Evolutionary conservation across 495 filamentous ascomycete genomes (phyloP), one percentile per base, ranked within the genome.

Genomic region (Pyrenopolyporus hunteri): DNA sequence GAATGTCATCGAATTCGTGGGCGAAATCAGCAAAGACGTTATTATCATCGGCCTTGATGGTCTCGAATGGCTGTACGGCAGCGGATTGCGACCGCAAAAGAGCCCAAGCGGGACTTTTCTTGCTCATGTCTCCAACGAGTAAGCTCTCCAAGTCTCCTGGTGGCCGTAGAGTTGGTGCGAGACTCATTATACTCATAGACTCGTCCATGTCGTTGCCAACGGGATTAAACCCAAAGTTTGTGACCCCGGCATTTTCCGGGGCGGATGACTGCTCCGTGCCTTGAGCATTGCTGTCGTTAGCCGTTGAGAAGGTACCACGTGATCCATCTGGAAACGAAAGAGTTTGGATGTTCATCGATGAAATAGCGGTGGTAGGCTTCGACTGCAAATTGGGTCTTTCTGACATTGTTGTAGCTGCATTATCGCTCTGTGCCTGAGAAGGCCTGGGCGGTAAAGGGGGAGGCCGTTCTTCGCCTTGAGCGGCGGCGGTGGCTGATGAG

Each of bases 61-160:
- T 70, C 57, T 87, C 80, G 64, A 87, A 83, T 8, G 82, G 86
- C 68, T 85, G 82, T 16, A 81, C 76, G 16, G 74, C 74, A 43
- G 85, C 80, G 25, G 86, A 75, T 57, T 86, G 85, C 9, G 80
- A 76, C 53, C 78, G 80, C 16, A 88, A 70, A 7, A 85, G 66
- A 43, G 78, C 78, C 83, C 87, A 89, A 0, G 86, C 83, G 9
- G 83, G 77, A 65, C 79, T 85, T 45, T 80, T 83, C 52, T 75
- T 76, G 42, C 75, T 79, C 8, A 85, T 62, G 0, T 86, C 82
- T 31, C 91, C 91, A 8, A 88, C 86, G 22, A 98, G 82, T 32
- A 97, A 76, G 64, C 92, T 93, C 57, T 94, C 93, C 17, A 89
- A 78, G 60, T 95, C 91, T 22, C 88, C 88, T 4, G 86, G 84